phyloP scores from a whole-genome alignment of 1,284 basidiomycete genomes.

The Neotropicomus parvogracilis region DNA sequence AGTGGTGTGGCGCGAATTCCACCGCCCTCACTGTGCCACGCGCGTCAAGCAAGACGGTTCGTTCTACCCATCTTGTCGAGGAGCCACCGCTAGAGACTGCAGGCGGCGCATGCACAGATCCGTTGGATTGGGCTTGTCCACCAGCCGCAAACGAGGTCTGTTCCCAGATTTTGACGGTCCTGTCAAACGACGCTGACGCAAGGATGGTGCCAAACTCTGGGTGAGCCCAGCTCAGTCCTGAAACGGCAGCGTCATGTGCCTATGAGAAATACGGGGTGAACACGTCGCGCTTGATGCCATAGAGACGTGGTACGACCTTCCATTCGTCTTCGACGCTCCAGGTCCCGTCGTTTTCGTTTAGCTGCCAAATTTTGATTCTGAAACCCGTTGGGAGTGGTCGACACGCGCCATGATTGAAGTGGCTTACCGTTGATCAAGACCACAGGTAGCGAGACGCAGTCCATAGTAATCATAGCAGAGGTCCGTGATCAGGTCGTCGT shows the following conservation, averaged over 20 bases:
- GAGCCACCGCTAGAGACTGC: slow-evolving; percentile 29
- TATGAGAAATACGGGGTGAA: slow-evolving; percentile 30
- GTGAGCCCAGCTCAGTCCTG: slow-evolving; percentile 84
- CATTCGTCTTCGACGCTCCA: slow-evolving; percentile 83
- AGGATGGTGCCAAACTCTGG: slow-evolving; percentile 85
- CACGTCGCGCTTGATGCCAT: neutral
- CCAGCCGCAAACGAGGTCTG: slow-evolving; percentile 43
- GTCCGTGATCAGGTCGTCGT: slow-evolving; percentile 78
- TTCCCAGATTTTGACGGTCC: slow-evolving; percentile 89
- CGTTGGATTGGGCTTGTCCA: slow-evolving; percentile 34
- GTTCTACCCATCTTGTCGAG: slow-evolving; percentile 67
- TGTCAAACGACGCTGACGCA: slow-evolving; percentile 83
- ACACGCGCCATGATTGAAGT: slow-evolving; percentile 5
- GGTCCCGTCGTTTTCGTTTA: slow-evolving; percentile 63
- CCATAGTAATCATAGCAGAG: slow-evolving; percentile 89
- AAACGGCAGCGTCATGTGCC: slow-evolving; percentile 87
- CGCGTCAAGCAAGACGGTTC: slow-evolving; percentile 74
- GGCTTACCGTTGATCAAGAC: slow-evolving; percentile 72
- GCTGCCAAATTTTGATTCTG: slow-evolving; percentile 77
- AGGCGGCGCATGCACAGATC: slow-evolving; percentile 20
- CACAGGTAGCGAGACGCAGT: slow-evolving; percentile 69
- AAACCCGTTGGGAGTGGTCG: slow-evolving; percentile 7
- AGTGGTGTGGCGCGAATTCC: slow-evolving; percentile 82
- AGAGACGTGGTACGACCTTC: slow-evolving; percentile 58
- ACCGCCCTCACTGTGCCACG: slow-evolving; percentile 80